Evolutionary conservation across 164 flowering plant genomes (phyloP).

Genomic region (Aristolochia californica): DNA sequence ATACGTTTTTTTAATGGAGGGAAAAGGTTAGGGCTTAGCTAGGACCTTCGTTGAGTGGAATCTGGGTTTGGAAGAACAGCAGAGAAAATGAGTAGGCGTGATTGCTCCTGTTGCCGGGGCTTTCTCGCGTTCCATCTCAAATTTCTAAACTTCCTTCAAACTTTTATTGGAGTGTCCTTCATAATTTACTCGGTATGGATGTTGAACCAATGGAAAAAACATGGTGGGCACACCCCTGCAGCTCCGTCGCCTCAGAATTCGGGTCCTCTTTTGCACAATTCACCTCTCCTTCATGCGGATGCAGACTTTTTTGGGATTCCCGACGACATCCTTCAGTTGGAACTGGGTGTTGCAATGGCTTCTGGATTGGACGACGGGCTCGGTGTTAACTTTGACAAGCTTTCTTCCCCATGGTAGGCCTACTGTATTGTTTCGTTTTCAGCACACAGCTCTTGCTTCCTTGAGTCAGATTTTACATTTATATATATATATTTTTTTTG

Average conservation of each 20-base stretch:
- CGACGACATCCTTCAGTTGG: constrained; percentile 6
- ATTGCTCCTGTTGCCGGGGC: constrained; percentile 28
- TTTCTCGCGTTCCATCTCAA: constrained; percentile 46
- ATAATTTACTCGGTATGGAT: constrained; percentile 58
- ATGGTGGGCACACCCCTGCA: constrained; percentile 19
- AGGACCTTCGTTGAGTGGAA: background rate
- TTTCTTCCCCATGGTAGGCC: constrained; percentile 58
- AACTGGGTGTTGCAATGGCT: constrained; percentile 16
- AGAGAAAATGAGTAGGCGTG: background rate
- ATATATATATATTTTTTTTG: too few species aligned
- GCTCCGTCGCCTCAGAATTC: constrained; percentile 24
- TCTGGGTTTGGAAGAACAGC: background rate
- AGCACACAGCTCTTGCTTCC: background rate
- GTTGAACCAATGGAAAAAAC: constrained; percentile 59
- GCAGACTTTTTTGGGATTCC: constrained; percentile 3
- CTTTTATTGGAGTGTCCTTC: constrained; percentile 53
- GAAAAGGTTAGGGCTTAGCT: too few species aligned
- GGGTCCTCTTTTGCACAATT: constrained; percentile 7
- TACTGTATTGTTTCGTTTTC: too few species aligned
- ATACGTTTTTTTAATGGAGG: too few species aligned
- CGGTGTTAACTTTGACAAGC: constrained; percentile 15
- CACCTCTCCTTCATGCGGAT: constrained; percentile 2
- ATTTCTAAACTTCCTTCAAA: constrained; percentile 56
- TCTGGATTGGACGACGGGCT: constrained; percentile 24
- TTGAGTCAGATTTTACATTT: too few species aligned